Evolutionary conservation across 1,139 yeast species (phyloP), one percentile per base, ranked within the genome.

Genomic region (Hyphopichia khmerensis): DNA sequence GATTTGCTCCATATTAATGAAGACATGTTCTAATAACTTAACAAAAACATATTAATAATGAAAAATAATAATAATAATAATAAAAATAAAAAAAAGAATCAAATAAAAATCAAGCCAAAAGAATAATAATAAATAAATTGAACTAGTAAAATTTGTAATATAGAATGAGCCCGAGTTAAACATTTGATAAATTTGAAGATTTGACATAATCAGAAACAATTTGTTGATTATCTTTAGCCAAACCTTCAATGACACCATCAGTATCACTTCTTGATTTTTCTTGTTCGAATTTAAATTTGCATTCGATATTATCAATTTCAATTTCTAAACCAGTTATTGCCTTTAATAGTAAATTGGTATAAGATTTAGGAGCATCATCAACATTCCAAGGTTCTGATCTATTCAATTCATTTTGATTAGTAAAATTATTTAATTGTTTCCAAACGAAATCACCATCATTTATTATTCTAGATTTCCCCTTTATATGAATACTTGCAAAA

Each of bases 251-350:
- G 1, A 81, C 81, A 2, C 88, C 87, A 8, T 70, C 63, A 6
- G 77, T 62, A 48, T 84, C 84, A 11, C 56, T 59, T 5, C 49
- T 53, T 16, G 61, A 56, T 66, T 62, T 69, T 18, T 71, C 72
- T 60, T 84, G 90, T 51, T 80, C 82, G 53, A 82, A 73, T 58
- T 84, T 84, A 63, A 71, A 80, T 59, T 82, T 82, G 43, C 80
- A 78, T 51, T 80, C 77, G 13, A 70, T 65, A n/a, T 66, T 59
- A 3, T 59, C 60, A 18, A 83, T 74, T 45, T 75, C 79, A 41
- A 84, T 73, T 52, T 79, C 76, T 31, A 84, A 58, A 0, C 89
- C 89, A 30, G 72, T 75, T 41, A 83, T 82, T n/a, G 77, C 76
- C 52, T 76, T 80, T 48, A 76, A 70, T 65, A 72, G 55, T 6